phyloP scores from a whole-genome alignment of 805 yeast genomes.

The Suhomyces xylopsoci region DNA sequence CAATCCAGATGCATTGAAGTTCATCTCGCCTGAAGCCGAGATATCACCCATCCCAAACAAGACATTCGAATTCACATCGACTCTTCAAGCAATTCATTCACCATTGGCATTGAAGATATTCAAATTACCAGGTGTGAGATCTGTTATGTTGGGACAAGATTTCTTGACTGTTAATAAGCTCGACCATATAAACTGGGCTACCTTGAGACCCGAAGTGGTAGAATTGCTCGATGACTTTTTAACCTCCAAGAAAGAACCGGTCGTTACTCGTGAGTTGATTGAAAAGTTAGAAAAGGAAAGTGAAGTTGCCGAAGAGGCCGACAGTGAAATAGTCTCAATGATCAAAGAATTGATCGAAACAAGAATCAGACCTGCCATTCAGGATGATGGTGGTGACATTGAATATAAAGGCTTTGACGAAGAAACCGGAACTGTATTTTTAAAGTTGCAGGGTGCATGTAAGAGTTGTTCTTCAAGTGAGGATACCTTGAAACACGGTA shows the following conservation, averaged over 20 bases:
- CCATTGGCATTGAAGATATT: slow-evolving; percentile 63
- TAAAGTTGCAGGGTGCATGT: slow-evolving; percentile 94
- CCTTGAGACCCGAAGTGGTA: slow-evolving; percentile 53
- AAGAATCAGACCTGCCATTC: slow-evolving; percentile 94
- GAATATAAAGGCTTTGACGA: slow-evolving; percentile 84
- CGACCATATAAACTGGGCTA: slow-evolving; percentile 58
- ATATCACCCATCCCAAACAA: slow-evolving; percentile 45
- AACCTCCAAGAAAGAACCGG: slow-evolving; percentile 37
- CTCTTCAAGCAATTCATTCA: slow-evolving; percentile 56
- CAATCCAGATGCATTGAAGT: slow-evolving; percentile 72
- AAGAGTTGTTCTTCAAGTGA: slow-evolving; percentile 88
- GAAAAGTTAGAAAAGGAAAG: slow-evolving; percentile 38
- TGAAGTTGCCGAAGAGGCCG: slow-evolving; percentile 49
- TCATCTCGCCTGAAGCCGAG: slow-evolving; percentile 46
- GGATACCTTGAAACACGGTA: slow-evolving; percentile 91
- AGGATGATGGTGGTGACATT: slow-evolving; percentile 98
- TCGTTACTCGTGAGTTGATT: slow-evolving; percentile 38
- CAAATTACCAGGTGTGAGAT: slow-evolving; percentile 60
- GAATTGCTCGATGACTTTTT: slow-evolving; percentile 55
- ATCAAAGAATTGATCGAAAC: slow-evolving; percentile 91
- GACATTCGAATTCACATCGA: slow-evolving; percentile 52
- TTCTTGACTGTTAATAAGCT: slow-evolving; percentile 71
- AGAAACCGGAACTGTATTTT: slow-evolving; percentile 80
- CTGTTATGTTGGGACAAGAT: slow-evolving; percentile 71
- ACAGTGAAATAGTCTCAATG: slow-evolving; percentile 74